Evolutionary conservation across 179 eudicot genomes (phyloP).

Genomic region (Pouteria campechiana): DNA sequence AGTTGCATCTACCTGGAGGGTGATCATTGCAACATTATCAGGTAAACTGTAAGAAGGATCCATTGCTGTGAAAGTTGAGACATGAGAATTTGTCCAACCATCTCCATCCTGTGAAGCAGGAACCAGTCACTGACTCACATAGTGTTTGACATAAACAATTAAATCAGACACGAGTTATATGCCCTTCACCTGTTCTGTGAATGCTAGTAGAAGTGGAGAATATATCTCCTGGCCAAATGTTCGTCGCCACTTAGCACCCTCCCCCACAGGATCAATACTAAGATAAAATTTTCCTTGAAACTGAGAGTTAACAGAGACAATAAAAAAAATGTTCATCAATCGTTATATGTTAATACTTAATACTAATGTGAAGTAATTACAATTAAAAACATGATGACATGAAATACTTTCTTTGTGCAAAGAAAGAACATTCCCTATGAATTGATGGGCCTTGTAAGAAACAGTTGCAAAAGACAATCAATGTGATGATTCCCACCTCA

Average conservation of each 20-base stretch:
- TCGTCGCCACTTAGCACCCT: conserved; percentile 97
- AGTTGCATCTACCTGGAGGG: conserved; percentile 95
- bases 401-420: not conserved
- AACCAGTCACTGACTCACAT: not conserved
- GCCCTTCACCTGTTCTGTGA: conserved; percentile 61
- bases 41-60: conserved; percentile 80
- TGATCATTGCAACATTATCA: conserved; percentile 61
- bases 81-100: conserved; percentile 56
- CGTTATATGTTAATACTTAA: no score
- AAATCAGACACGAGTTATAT: not conserved
- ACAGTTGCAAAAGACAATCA: not conserved
- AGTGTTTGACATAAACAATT: not conserved
- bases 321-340: no score
- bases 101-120: conserved; percentile 43
- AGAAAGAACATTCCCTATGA: not conserved
- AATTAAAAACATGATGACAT: not conserved
- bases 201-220: conserved; percentile 89
- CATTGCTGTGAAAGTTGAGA: conserved; percentile 55
- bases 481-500: no score
- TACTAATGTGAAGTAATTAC: conserved; percentile 4
- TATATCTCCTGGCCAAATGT: conserved; percentile 86
- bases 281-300: conserved; percentile 67
- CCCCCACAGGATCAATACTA: conserved; percentile 73
- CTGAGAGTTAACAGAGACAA: no score
- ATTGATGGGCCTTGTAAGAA: not conserved